These are phyloP conservation scores for Chlamydomonas reinhardtii DNA, from an alignment of 163 green algal species.

Conservation along the genomic window DNA sequence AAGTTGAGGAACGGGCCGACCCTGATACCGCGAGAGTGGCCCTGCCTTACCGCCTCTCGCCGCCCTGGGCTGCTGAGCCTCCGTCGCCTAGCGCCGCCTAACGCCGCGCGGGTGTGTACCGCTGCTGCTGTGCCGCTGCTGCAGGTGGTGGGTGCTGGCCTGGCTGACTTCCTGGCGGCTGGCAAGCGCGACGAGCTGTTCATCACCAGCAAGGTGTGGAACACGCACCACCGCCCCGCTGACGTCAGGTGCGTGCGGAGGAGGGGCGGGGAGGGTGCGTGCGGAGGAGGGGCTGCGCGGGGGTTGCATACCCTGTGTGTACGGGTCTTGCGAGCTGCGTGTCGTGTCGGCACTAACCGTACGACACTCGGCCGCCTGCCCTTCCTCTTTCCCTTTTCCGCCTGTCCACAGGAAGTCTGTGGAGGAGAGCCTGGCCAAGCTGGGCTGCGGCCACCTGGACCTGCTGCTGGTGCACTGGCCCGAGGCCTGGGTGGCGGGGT, in stretches of 20 bases:
- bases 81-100: too few relatives aligned
- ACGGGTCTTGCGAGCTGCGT: too few relatives aligned
- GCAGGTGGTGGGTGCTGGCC: conserved; percentile 82
- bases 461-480: conserved; percentile 89
- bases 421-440: conserved; percentile 70
- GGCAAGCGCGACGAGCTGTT: conserved; percentile 82
- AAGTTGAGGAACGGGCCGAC: too few relatives aligned
- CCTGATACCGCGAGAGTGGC: too few relatives aligned
- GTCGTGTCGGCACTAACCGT: too few relatives aligned
- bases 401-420: conserved; percentile 51
- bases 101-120: too few relatives aligned
- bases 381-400: neutral
- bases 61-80: too few relatives aligned
- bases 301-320: too few relatives aligned
- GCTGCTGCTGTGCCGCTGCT: too few relatives aligned
- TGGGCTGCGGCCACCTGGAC: conserved; percentile 79
- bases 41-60: too few relatives aligned
- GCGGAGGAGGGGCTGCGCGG: neutral
- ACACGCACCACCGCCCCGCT: conserved; percentile 80
- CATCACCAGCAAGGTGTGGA: conserved; percentile 92
- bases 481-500: conserved; percentile 65
- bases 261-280: neutral
- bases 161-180: conserved; percentile 69
- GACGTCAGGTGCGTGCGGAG: conserved; percentile 62
- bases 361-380: too few relatives aligned